Base-by-base conservation (phyloP, 306 rosid genomes). In the Corylus avellana region DNA sequence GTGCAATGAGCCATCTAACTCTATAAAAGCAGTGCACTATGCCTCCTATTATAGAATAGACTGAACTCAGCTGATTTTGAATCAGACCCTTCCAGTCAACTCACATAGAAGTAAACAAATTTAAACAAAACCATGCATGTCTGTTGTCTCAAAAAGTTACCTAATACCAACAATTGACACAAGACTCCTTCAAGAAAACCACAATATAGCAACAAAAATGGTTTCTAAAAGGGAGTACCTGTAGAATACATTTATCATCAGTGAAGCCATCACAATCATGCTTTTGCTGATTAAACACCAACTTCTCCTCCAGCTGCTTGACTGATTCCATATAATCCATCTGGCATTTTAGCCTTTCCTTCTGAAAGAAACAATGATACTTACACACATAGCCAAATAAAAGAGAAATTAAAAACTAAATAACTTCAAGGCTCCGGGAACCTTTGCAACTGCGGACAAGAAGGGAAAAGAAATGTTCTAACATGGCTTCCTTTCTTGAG, bases 311-410 rank as follows among this genome's bases (percentile, higher is more conserved):
- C 89, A 95, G 82, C 86, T 91, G 89, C 88, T 95, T 95, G 74
- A 95, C 97, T 71, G 90, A 85, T 84, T 91, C 98, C 97, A 95
- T 91, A 82, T 95, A 95, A 86, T 95, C 96, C 97, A 95, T 84
- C 85, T 93, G 99, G 84, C 97, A 90, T 87, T 93, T 93, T 78
- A 80, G 78, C 84, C 92, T 90, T 85, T 95, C 98, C 84, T 91
- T 93, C 99, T 95, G 69, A 93, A 89, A 25, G 54, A 85, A 35
- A 50, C 39, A 73, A 51, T 77, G 62, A 73, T 50, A 86, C 70
- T 51, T 27, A 42, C 44, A 68, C 25, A 48, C 54, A 37, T 35
- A 72, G n/a, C 16, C 11, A 20, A 8, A 37, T 16, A 75, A 63
- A 57, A 71, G 70, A 32, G 17, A 4, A 79, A 37, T 14, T 6